Evolutionary conservation across 106 monocot species (phyloP).

Genomic region (Dendrobium huoshanense): DNA sequence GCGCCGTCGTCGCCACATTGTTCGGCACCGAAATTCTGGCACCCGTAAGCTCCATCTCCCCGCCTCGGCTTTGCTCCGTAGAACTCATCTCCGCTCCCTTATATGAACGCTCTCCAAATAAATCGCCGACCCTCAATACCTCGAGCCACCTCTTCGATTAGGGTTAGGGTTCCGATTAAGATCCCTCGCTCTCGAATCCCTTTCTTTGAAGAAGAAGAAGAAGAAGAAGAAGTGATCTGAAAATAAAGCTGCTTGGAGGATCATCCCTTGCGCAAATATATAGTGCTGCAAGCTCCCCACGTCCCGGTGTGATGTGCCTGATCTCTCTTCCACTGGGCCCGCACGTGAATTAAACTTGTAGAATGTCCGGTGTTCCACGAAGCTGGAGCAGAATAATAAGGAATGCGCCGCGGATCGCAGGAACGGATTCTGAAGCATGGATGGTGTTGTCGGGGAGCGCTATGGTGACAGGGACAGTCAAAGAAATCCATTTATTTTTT

Average conservation of each 20-base stretch:
- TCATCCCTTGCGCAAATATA: not conserved
- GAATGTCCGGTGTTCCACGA: no score
- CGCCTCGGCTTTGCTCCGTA: not conserved
- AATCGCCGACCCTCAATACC: not conserved
- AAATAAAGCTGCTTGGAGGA: not conserved
- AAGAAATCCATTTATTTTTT: no score
- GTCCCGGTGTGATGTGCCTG: no score
- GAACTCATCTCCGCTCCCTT: not conserved
- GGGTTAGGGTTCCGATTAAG: not conserved
- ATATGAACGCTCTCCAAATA: not conserved
- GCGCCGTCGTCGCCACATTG: constrained; percentile 3
- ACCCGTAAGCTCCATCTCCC: not conserved
- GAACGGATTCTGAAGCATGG: no score
- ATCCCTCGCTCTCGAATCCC: not conserved
- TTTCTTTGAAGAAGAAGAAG: not conserved
- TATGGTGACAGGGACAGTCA: no score
- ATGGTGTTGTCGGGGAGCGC: no score
- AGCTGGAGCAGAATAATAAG: no score
- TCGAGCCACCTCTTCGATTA: not conserved
- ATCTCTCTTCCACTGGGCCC: no score
- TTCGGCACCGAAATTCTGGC: not conserved
- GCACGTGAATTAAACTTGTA: no score
- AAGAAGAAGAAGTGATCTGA: not conserved
- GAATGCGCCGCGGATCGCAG: no score
- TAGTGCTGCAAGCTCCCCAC: not conserved